phyloP scores from a whole-genome alignment of 2,329 filamentous ascomycete species.

The Fusarium devonianum region DNA sequence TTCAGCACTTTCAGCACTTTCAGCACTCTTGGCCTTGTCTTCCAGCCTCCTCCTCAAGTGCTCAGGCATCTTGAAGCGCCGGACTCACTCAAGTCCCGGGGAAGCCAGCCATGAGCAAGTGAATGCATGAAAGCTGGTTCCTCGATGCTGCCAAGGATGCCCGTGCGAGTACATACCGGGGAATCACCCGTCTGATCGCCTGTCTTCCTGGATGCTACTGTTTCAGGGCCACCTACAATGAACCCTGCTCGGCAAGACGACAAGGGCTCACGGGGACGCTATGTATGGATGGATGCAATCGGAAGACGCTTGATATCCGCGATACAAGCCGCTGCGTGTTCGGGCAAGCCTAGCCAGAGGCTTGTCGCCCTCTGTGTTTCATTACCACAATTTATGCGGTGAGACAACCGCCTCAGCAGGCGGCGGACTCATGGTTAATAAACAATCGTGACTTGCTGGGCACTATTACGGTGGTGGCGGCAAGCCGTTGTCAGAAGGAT shows the following conservation, averaged over 20 bases:
- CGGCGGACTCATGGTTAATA: background rate
- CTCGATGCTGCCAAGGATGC: conserved; percentile 1
- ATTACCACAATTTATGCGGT: conserved; percentile 11
- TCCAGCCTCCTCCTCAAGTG: too few species aligned
- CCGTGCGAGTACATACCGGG: conserved; percentile 17
- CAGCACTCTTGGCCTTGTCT: background rate
- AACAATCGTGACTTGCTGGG: conserved; percentile 1
- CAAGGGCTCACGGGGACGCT: conserved; percentile 20
- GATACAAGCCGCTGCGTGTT: too few species aligned
- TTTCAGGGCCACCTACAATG: too few species aligned
- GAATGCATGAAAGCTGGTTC: conserved; percentile 14
- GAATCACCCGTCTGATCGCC: conserved; percentile 22
- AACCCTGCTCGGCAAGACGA: conserved; percentile 9
- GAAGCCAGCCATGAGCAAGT: too few species aligned
- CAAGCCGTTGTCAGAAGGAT: conserved; percentile 14
- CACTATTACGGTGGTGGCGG: conserved; percentile 3
- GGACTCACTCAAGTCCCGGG: too few species aligned
- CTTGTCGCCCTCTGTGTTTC: conserved; percentile 11
- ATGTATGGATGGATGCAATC: too few species aligned
- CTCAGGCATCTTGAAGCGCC: too few species aligned
- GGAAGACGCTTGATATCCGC: too few species aligned
- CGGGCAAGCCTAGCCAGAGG: conserved; percentile 1
- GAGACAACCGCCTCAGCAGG: conserved; percentile 9
- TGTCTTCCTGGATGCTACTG: too few species aligned
- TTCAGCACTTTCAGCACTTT: too few species aligned